Conservation (phyloP, 139 green algal species). For the Micromonas commoda region DNA sequence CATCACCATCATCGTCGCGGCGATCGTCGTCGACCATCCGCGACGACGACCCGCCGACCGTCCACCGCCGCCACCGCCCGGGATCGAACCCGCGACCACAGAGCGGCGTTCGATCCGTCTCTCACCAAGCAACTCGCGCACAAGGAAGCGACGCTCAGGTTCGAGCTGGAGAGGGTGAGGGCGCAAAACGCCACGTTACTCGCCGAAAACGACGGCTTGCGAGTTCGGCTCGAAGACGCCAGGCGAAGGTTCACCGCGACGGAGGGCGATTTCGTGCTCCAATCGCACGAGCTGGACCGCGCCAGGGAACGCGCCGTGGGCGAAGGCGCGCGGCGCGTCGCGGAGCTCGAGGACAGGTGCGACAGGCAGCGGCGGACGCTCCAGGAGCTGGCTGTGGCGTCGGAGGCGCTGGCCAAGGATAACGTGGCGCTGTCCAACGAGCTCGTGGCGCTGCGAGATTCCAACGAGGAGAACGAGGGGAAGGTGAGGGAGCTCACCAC, state of each 20-base stretch:
- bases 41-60: too few species aligned
- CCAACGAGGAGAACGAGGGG: not conserved
- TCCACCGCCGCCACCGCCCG: too few species aligned
- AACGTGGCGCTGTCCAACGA: not conserved
- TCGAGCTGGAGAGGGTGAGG: not conserved
- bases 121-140: not conserved
- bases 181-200: not conserved
- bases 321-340: not conserved
- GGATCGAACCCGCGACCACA: too few species aligned
- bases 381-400: not conserved
- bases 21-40: too few species aligned
- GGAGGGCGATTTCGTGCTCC: not conserved
- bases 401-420: not conserved
- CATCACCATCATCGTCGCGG: too few species aligned
- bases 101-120: too few species aligned
- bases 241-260: not conserved
- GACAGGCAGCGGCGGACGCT: not conserved
- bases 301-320: not conserved
- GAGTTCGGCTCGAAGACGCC: not conserved
- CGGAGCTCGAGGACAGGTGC: not conserved
- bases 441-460: not conserved
- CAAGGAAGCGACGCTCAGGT: not conserved
- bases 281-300: not conserved
- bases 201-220: not conserved
- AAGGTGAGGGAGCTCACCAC: not conserved